phyloP scores from a whole-genome alignment of 768 basidiomycete species.

The Termitomyces sp. region DNA sequence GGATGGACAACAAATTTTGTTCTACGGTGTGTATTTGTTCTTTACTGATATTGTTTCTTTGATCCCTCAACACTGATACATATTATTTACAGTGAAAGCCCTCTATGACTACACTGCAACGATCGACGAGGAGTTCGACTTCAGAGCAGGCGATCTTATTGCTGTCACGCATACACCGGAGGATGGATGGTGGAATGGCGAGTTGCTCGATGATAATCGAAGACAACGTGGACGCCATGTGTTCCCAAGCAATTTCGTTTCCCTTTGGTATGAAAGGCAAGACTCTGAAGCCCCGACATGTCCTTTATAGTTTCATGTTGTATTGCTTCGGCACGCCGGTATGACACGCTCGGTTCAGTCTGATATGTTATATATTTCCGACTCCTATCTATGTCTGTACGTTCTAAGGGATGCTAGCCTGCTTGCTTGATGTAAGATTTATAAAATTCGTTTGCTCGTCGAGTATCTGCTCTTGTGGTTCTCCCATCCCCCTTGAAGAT shows the following conservation, averaged over 20 bases:
- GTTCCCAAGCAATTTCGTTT: constrained; percentile 86
- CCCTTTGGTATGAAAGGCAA: background rate
- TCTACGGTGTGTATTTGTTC: constrained; percentile 64
- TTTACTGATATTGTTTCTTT: background rate
- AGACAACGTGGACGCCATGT: constrained; percentile 67
- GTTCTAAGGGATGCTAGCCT: too few relatives aligned
- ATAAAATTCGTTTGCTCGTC: background rate
- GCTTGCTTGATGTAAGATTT: too few relatives aligned
- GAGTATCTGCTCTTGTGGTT: background rate
- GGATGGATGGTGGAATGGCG: constrained; percentile 98
- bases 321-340: too few relatives aligned
- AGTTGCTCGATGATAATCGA: constrained; percentile 68
- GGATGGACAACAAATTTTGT: constrained; percentile 20
- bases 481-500: background rate
- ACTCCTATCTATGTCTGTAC: too few relatives aligned
- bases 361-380: background rate
- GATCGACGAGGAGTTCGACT: constrained; percentile 92
- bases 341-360: background rate
- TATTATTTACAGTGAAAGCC: constrained; percentile 63
- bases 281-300: background rate
- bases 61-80: background rate
- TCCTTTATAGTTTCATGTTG: background rate
- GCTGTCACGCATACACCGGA: constrained; percentile 92
- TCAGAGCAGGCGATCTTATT: constrained; percentile 92
- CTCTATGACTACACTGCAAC: constrained; percentile 82